Evolutionary conservation across 192 early-diverging fungal species (phyloP).

Genomic region (Podila minutissima): DNA sequence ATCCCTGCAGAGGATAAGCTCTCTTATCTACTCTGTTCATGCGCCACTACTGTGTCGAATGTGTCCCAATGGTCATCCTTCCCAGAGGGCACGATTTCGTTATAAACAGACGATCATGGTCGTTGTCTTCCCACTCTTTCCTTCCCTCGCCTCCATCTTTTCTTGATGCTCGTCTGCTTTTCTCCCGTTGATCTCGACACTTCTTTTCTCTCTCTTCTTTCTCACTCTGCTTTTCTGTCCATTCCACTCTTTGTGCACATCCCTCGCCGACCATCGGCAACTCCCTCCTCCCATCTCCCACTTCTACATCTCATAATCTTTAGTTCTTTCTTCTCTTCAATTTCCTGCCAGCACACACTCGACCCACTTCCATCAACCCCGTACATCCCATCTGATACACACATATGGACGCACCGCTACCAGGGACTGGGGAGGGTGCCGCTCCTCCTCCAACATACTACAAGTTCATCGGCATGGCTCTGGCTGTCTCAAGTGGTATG

Average conservation of each 20-base stretch:
- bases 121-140: background rate
- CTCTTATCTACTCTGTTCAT: too few species aligned
- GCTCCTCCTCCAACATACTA: slow-evolving; percentile 54
- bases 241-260: background rate
- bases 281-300: background rate
- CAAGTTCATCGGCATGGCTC: slow-evolving; percentile 84
- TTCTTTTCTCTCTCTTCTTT: background rate
- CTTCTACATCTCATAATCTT: background rate
- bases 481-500: slow-evolving; percentile 76
- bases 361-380: background rate
- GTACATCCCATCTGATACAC: background rate
- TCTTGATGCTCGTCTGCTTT: background rate
- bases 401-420: slow-evolving; percentile 9
- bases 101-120: background rate
- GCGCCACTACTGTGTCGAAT: too few species aligned
- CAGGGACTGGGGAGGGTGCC: background rate
- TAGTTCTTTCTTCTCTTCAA: background rate
- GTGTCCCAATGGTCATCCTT: too few species aligned
- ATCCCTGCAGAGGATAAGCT: too few species aligned
- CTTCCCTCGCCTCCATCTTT: background rate
- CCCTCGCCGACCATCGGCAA: background rate
- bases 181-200: background rate
- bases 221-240: background rate
- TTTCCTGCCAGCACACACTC: background rate
- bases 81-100: background rate